Conservation (phyloP, 1,139 yeast species). For the Meyerozyma sp. region DNA sequence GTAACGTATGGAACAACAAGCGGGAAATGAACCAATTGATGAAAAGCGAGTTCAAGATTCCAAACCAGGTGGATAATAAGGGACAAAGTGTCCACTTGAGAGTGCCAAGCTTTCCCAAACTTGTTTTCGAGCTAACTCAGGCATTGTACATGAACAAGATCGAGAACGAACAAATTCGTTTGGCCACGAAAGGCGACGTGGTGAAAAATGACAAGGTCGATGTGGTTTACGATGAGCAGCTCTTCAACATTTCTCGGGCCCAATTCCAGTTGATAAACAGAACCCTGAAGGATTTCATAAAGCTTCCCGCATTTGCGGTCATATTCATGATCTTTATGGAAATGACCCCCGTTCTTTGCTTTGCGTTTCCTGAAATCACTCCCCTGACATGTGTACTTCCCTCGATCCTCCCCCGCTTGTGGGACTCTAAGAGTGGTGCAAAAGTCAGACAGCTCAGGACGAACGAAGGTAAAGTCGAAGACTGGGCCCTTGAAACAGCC, state of each 20-base stretch:
- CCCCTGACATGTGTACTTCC: conserved; percentile 71
- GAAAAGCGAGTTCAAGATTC: conserved; percentile 16
- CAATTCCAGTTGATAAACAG: conserved; percentile 55
- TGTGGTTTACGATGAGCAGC: conserved; percentile 4
- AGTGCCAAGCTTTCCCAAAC: conserved; percentile 21
- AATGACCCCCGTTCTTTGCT: conserved; percentile 56
- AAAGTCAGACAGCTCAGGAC: conserved; percentile 3
- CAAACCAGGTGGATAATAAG: conserved; percentile 18
- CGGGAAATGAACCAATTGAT: conserved; percentile 17
- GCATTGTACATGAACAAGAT: conserved; percentile 26
- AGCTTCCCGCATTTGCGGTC: conserved; percentile 60
- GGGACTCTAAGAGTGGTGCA: conserved; percentile 15
- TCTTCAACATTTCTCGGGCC: conserved; percentile 43
- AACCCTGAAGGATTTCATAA: conserved; percentile 50
- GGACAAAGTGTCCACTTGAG: conserved; percentile 22
- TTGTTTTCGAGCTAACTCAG: conserved; percentile 33
- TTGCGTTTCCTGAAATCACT: conserved; percentile 53
- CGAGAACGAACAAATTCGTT: conserved; percentile 16
- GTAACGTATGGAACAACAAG: conserved; percentile 42
- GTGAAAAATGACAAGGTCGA: conserved; percentile 11
- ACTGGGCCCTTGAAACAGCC: conserved; percentile 35
- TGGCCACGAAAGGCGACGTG: conserved; percentile 15
- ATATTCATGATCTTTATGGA: conserved; percentile 58
- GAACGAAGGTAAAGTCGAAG: conserved; percentile 7
- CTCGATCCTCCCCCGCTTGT: conserved; percentile 33